Base-by-base conservation (phyloP, 768 basidiomycete species). In the Glaciozyma antarctica region DNA sequence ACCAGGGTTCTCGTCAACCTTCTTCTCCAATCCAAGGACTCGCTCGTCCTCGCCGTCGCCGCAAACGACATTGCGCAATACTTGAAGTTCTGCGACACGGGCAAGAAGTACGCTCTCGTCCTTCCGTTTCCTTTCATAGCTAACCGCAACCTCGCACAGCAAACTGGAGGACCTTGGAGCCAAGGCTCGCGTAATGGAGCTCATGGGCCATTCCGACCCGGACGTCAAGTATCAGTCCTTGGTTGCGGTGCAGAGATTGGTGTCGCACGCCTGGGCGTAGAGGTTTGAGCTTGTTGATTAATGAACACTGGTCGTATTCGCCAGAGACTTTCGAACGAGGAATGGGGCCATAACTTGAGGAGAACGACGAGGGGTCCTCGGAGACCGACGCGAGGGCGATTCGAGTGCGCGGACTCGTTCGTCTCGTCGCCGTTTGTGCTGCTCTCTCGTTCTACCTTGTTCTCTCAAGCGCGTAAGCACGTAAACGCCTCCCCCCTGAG, bases 171-270 rank as follows among this genome's bases (percentile, higher is more conserved):
- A 91, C 66, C 79, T 93, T 41, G 88, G 88, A 51, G 95, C 84
- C 4, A 99, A 99, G 78, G 76, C 77, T 12, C 70, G 76, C 48
- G 76, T 79, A 10, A 78, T 80, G 76, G 72, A 75, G 55, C 81
- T 99, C 59, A 93, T 98, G 90, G 84, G 86, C 0, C 90, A 97
- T 76, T 78, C 82, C 41, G 85, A 91, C 75, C 79, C 87, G 26
- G 88, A 98, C 72, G 91, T 97, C 61, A 84, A 90, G 70, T 99
- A 98, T 80, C 86, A 87, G 63, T 91, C 92, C 3, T 79, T 98
- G 45, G 79, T 97, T 45, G 86, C 89, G 8, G 92, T 93, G 13
- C 92, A 97, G 75, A 84, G 86, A 45, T 44, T 72, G 30, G 38
- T 56, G 9, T 51, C 49, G 49, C 26, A n/a, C 24, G 49, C n/a